These are phyloP conservation scores for Colletotrichum cereale DNA, from an alignment of 2,329 filamentous ascomycete genomes.

Conservation along the genomic window DNA sequence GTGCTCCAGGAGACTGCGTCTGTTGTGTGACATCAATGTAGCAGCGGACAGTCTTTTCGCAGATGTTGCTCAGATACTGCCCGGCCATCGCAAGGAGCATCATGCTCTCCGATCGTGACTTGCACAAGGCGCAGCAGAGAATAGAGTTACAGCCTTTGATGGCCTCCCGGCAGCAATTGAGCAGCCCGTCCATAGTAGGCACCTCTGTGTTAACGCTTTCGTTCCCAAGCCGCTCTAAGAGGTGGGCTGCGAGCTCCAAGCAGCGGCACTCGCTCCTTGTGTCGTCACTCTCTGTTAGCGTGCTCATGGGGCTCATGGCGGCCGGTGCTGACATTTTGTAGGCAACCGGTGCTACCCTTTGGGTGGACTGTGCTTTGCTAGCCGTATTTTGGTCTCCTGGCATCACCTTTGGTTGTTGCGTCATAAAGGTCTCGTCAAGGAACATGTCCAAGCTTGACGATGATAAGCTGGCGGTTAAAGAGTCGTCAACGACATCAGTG, in stretches of 20 bases:
- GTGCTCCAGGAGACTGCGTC: neutral
- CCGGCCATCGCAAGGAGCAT: slow-evolving; percentile 28
- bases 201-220: slow-evolving; percentile 22
- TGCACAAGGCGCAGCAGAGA: slow-evolving; percentile 12
- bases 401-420: neutral
- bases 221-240: slow-evolving; percentile 19
- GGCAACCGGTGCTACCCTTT: neutral
- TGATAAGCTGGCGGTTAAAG: slow-evolving; percentile 10
- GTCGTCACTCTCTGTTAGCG: neutral
- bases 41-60: slow-evolving; percentile 25
- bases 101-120: slow-evolving; percentile 22
- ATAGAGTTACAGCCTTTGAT: slow-evolving; percentile 26
- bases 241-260: neutral
- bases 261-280: slow-evolving; percentile 10
- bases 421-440: neutral
- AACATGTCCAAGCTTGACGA: slow-evolving; percentile 3
- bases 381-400: neutral
- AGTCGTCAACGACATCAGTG: neutral
- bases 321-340: slow-evolving; percentile 14
- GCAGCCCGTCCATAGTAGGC: slow-evolving; percentile 1
- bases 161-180: slow-evolving; percentile 18
- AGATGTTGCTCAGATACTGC: slow-evolving; percentile 25
- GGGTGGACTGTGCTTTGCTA: neutral
- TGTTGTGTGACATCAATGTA: slow-evolving; percentile 1
- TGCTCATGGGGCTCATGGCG: slow-evolving; percentile 4